phyloP scores from a whole-genome alignment of 345 rosid genomes.

The Eucalyptus virginea region DNA sequence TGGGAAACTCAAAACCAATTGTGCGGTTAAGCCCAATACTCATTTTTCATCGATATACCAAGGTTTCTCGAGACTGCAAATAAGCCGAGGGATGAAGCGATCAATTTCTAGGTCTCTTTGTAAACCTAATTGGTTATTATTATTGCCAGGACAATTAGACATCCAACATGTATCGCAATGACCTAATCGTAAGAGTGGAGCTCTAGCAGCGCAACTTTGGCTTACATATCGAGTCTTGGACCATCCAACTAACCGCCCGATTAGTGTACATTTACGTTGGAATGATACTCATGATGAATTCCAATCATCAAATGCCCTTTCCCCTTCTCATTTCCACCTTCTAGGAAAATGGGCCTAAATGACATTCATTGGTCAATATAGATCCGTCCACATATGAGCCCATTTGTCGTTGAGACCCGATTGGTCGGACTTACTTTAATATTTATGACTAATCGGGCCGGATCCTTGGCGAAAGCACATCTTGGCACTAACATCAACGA shows the following conservation, averaged over 20 bases:
- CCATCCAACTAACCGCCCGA: neutral
- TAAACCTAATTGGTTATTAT: no score
- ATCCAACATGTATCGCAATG: fast-evolving
- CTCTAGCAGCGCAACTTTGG: neutral
- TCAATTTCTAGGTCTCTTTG: fast-evolving
- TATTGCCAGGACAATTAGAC: fast-evolving
- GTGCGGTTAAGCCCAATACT: neutral
- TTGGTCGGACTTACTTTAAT: neutral
- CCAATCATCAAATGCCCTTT: neutral
- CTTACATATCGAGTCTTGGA: neutral
- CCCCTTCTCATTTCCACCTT: neutral
- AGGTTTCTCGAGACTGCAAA: fast-evolving
- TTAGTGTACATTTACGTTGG: neutral
- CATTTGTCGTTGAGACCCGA: neutral
- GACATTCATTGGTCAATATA: neutral
- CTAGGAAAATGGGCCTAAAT: neutral
- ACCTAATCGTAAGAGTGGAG: no score
- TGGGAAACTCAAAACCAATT: fast-evolving
- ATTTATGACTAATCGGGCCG: neutral
- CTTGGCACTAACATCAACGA: neutral
- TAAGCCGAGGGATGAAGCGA: fast-evolving
- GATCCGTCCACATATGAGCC: neutral
- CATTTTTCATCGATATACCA: fast-evolving
- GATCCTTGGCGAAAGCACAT: neutral
- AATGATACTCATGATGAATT: neutral